A percentile compares a stretch with the other conserved stretches of the same genome.
phyloP scores from a whole-genome alignment of 768 basidiomycete species.

The Solioccasus polychromus region DNA sequence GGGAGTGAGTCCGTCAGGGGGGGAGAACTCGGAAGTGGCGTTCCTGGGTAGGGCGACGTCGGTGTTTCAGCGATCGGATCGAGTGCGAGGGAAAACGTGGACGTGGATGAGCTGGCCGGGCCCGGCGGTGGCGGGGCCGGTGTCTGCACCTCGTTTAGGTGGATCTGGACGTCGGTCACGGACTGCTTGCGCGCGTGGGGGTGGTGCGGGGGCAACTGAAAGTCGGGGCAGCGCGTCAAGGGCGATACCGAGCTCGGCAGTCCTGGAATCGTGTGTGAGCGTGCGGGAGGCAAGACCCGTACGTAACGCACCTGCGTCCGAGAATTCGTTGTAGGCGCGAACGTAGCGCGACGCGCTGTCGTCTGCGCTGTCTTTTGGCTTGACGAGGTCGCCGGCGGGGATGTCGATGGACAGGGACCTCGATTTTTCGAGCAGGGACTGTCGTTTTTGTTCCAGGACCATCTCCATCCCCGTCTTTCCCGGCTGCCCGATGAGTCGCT shows the following conservation, averaged over 20 bases:
- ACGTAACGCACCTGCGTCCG: constrained; percentile 18
- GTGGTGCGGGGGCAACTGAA: constrained; percentile 57
- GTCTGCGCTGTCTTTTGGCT: constrained; percentile 16
- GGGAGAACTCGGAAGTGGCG: constrained; percentile 31
- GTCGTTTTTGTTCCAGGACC: constrained; percentile 52
- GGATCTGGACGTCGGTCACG: constrained; percentile 49
- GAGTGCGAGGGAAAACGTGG: constrained; percentile 46
- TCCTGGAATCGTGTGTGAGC: constrained; percentile 10
- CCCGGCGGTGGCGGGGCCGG: constrained; percentile 20
- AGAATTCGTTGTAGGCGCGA: constrained; percentile 31
- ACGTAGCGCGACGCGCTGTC: constrained; percentile 24
- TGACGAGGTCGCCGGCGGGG: constrained; percentile 43
- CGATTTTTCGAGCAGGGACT: constrained; percentile 48
- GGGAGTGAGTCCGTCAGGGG: constrained; percentile 22
- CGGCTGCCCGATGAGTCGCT: constrained; percentile 54
- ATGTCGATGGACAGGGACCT: constrained; percentile 66
- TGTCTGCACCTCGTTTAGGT: constrained; percentile 32
- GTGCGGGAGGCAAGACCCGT: not conserved
- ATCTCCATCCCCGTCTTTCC: constrained; percentile 41
- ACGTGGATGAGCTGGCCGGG: constrained; percentile 39
- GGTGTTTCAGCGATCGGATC: constrained; percentile 48
- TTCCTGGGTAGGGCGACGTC: constrained; percentile 35
- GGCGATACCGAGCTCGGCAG: constrained; percentile 11
- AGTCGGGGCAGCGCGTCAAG: constrained; percentile 48
- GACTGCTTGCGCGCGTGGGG: constrained; percentile 80